Base-by-base conservation (phyloP, 768 basidiomycete genomes). In the Coprinellus aureogranulatus region DNA sequence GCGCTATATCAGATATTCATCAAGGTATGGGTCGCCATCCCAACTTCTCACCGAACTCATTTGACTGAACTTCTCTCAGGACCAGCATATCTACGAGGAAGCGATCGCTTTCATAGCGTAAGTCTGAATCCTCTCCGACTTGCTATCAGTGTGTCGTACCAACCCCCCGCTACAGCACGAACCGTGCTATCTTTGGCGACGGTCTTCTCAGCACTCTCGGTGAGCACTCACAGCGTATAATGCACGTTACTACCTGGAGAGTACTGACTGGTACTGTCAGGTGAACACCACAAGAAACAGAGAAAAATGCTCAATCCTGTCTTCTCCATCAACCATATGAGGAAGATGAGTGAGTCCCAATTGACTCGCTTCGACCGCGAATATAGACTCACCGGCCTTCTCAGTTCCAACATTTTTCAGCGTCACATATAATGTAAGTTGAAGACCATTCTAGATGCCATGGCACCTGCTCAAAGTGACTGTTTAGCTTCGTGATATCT, bases 1-100 rank as follows among this genome's bases (percentile, higher is more conserved):
- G 79, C 79, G 1, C 59, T 81, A 49, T 70, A 78, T 54, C 74
- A 76, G 58, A 75, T 80, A 31, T 31, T 77, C 11, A 67, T 80
- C 52, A 80, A 79, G 64, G 34, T 34, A 34, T 14, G 34, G 14
- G 34, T n/a, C n/a, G 34, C 34, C 34, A 34, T 14, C 14, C 12
- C 23, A n/a, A 3, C 16, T 2, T 2, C 14, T 18, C 25, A 22
- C 20, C 12, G 23, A 20, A 39, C 39, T 14, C 23, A 22, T 54
- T 31, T 30, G 20, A 48, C 53, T 34, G 22, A n/a, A 60, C 31
- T 12, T n/a, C 16, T 4, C 57, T 25, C 41, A 74, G 72, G 70
- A 72, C 58, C 68, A 70, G 62, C 47, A 69, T 55, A 57, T 63
- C 4, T 69, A 67, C 30, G 59, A 42, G 37, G 47, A 61, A 56